Evolutionary conservation across 1,284 basidiomycete genomes (phyloP).

Genomic region (Trametes polyzona): DNA sequence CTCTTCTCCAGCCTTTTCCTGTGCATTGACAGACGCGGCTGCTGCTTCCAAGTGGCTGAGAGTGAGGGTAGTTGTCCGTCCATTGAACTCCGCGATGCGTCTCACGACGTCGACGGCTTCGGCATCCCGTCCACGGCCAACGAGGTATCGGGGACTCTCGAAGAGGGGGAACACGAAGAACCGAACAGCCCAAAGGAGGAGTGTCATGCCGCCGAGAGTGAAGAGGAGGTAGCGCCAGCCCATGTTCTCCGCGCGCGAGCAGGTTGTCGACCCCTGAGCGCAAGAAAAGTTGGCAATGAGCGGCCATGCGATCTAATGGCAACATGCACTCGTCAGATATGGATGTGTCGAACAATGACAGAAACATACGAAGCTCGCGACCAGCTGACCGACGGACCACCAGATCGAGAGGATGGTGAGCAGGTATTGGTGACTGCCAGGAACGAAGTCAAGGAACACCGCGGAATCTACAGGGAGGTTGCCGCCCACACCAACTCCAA

Average conservation of each 20-base stretch:
- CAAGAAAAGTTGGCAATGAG: conserved; percentile 55
- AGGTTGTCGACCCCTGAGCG: conserved; percentile 35
- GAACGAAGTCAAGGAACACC: conserved; percentile 70
- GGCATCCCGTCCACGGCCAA: conserved; percentile 62
- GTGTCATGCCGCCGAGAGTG: conserved; percentile 51
- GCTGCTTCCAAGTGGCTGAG: conserved; percentile 44
- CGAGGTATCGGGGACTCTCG: conserved; percentile 67
- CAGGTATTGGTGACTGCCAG: conserved; percentile 69
- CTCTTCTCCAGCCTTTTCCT: conserved; percentile 14
- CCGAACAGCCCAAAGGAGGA: conserved; percentile 59
- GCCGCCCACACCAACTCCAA: conserved; percentile 54
- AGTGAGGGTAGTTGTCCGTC: conserved; percentile 42
- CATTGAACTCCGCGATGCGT: conserved; percentile 65
- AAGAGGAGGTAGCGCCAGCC: conserved; percentile 65
- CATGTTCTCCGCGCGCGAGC: conserved; percentile 49
- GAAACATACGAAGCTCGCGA: conserved; percentile 60
- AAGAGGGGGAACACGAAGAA: conserved; percentile 63
- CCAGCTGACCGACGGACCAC: conserved; percentile 71
- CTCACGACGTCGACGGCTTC: conserved; percentile 66
- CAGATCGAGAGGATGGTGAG: conserved; percentile 71
- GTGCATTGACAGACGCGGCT: conserved; percentile 5
- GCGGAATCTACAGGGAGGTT: conserved; percentile 68
- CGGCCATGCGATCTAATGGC: conserved; percentile 49
- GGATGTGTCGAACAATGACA: not conserved
- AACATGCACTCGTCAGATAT: not conserved